phyloP scores from a whole-genome alignment of 495 filamentous ascomycete species.

The Tuber melanosporum region DNA sequence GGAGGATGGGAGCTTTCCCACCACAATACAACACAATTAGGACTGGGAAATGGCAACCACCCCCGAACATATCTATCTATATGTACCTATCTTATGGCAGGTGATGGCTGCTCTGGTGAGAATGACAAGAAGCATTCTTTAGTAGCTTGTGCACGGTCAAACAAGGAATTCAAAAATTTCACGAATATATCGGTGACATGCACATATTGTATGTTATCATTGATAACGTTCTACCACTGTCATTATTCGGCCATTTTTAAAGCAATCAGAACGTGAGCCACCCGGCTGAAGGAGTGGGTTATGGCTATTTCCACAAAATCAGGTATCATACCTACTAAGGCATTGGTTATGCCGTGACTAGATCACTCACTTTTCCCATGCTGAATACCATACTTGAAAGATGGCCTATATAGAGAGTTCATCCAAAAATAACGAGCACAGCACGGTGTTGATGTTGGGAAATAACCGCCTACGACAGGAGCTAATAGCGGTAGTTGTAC shows the following conservation, averaged over 20 bases:
- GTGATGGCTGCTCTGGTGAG: neutral
- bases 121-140: conserved; percentile 3
- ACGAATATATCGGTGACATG: neutral
- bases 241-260: neutral
- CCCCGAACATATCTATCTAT: neutral
- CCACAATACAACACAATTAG: neutral
- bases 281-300: neutral
- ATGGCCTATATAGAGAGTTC: neutral
- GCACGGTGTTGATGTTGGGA: neutral
- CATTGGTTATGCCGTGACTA: neutral
- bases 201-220: neutral
- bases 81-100: neutral
- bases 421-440: neutral
- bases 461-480: neutral
- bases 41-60: neutral
- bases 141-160: neutral
- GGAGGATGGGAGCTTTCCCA: neutral
- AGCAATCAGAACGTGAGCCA: neutral
- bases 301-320: neutral
- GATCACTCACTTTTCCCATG: neutral
- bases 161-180: neutral
- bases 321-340: neutral
- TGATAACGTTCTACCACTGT: neutral
- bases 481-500: neutral
- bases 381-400: neutral